Percentiles rank a stretch among this genome's conserved stretches.
Conservation (phyloP, 1,284 basidiomycete genomes). For the Microbotryum scabiosae region DNA sequence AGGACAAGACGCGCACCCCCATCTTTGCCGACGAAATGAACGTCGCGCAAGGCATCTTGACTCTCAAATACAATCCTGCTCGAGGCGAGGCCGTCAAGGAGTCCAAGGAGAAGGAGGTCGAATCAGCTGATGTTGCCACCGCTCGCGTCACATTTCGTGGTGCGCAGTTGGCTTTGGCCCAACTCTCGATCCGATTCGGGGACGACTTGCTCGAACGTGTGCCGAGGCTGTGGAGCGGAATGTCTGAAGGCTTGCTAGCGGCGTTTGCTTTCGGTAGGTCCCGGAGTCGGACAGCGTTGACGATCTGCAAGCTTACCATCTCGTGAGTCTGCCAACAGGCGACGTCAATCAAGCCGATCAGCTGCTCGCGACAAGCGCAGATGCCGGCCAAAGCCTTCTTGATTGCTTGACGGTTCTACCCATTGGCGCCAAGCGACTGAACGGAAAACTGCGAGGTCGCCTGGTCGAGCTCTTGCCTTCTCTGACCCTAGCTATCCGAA, state of each 20-base stretch:
- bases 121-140: slow-evolving; percentile 47
- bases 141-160: slow-evolving; percentile 57
- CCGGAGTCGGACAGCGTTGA: not conserved
- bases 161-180: slow-evolving; percentile 70
- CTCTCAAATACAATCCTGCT: slow-evolving; percentile 37
- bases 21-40: slow-evolving; percentile 66
- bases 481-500: slow-evolving; percentile 67
- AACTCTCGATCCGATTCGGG: slow-evolving; percentile 72
- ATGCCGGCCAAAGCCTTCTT: slow-evolving; percentile 76
- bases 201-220: slow-evolving; percentile 61
- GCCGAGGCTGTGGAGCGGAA: slow-evolving; percentile 89
- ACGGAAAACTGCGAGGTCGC: slow-evolving; percentile 59
- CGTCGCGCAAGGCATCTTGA: slow-evolving; percentile 63
- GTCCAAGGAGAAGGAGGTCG: slow-evolving; percentile 30
- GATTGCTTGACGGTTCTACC: slow-evolving; percentile 87
- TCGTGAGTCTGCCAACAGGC: slow-evolving; percentile 11
- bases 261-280: slow-evolving; percentile 56
- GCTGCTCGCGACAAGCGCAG: slow-evolving; percentile 6
- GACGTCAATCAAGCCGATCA: slow-evolving; percentile 45
- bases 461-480: slow-evolving; percentile 66
- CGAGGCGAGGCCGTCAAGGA: slow-evolving; percentile 46
- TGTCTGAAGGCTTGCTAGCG: slow-evolving; percentile 66
- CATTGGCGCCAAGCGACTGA: slow-evolving; percentile 67
- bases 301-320: not conserved
- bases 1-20: slow-evolving; percentile 79